Evolutionary conservation across 345 rosid genomes (phyloP), one percentile per base, ranked within the genome.

Genomic region (Cardamine resedifolia): DNA sequence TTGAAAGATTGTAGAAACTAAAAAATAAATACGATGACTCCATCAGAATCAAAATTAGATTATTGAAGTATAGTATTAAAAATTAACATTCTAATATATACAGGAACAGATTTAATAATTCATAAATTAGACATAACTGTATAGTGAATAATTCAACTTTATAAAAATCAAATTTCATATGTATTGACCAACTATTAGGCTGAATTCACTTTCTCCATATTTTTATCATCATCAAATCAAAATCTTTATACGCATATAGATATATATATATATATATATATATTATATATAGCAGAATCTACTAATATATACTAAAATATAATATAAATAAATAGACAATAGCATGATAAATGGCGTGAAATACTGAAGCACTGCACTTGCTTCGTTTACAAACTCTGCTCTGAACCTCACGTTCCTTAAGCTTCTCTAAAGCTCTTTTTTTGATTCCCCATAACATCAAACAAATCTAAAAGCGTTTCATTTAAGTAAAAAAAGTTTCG

Each of bases 331-430:
- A 61, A 14, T 7, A 44, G 49, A 52, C 12, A 68, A 55, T 53
- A 3, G 59, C 71, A 70, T 71, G 80, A 58, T 58, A 41, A 58
- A 64, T 64, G 68, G 80, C 76, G 76, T 77, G 80, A 71, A 65
- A 65, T 18, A 49, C 49, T 64, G 68, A 77, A 65, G 66, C 72
- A 70, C 39, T 12, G 15, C 76, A 70, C 80, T 77, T 77, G 80
- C 76, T 77, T 77, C 67, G 26, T 70, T 65, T 57, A 64, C 80
- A 76, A 70, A 64, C 80, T 70, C 80, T 38, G 21, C 76, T 61
- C 64, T 70, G 20, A 69, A 76, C 75, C 72, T 77, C 76, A 77
- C 72, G 76, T 77, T 77, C 72, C 80, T 77, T 77, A 58, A 71
- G 80, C 76, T 71, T 57, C 72, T 58, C 76, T 64, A 77, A 77